Percentiles rank a stretch among this genome's conserved stretches.
These are phyloP conservation scores for Termitomyces sp. DNA, from an alignment of 768 basidiomycete species.

Conservation along the genomic window DNA sequence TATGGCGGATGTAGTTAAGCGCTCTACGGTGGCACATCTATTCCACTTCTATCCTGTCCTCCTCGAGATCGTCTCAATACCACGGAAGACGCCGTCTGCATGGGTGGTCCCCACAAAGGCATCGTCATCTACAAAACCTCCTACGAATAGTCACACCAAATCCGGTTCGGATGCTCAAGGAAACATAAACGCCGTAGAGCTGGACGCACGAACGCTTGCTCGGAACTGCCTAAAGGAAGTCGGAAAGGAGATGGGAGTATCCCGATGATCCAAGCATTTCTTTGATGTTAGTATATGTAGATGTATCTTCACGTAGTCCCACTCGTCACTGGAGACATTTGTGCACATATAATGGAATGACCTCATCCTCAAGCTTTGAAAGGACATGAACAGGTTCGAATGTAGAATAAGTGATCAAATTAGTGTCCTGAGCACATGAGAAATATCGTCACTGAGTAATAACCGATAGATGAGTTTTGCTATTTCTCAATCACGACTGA, in stretches of 20 bases:
- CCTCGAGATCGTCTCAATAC: conserved; percentile 76
- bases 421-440: background rate
- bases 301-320: background rate
- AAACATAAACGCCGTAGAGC: conserved; percentile 37
- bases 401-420: background rate
- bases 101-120: conserved; percentile 46
- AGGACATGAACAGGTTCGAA: background rate
- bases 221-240: conserved; percentile 66
- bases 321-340: background rate
- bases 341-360: background rate
- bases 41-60: conserved; percentile 85
- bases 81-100: conserved; percentile 62
- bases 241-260: conserved; percentile 72
- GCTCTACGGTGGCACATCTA: conserved; percentile 78
- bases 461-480: background rate
- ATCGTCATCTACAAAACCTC: conserved; percentile 5
- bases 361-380: background rate
- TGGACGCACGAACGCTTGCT: conserved; percentile 67
- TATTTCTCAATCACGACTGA: background rate
- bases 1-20: conserved; percentile 68
- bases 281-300: background rate
- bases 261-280: conserved; percentile 5
- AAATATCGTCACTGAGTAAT: background rate
- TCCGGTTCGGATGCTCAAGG: conserved; percentile 6
- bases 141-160: conserved; percentile 11